Conservation (phyloP, 2,329 filamentous ascomycete genomes). For the Dactylellina drechsleri region DNA sequence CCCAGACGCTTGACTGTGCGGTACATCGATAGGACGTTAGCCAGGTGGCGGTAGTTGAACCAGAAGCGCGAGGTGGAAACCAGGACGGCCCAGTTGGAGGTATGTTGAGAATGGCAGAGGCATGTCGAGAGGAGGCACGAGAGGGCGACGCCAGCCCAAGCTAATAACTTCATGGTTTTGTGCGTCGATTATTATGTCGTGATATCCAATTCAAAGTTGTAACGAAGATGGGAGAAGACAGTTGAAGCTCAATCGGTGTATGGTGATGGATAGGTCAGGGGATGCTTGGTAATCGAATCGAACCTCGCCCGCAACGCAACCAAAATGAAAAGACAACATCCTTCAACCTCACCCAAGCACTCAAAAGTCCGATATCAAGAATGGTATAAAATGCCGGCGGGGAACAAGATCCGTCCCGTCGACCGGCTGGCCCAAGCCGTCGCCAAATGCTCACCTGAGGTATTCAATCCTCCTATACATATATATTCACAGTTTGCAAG, state of each 20-base stretch:
- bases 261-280: conserved; percentile 22
- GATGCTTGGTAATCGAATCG: conserved; percentile 40
- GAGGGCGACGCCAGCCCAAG: conserved; percentile 40
- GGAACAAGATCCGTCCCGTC: conserved; percentile 70
- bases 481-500: not conserved
- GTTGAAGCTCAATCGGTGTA: not conserved
- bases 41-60: conserved; percentile 99
- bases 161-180: conserved; percentile 44
- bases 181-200: conserved; percentile 5
- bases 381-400: conserved; percentile 59
- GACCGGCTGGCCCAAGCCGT: conserved; percentile 76
- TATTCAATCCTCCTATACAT: conserved; percentile 59
- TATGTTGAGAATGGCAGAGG: conserved; percentile 75
- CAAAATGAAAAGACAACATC: not conserved
- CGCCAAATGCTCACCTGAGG: conserved; percentile 74
- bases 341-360: not conserved
- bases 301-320: not conserved
- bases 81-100: conserved; percentile 99
- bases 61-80: conserved; percentile 98
- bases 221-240: not conserved
- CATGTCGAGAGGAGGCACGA: conserved; percentile 24
- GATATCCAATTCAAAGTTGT: not conserved
- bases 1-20: conserved; percentile 97
- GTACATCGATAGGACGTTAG: conserved; percentile 96
- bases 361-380: not conserved